Base-by-base conservation (phyloP, 2,329 filamentous ascomycete genomes). In the Aspergillus persii region DNA sequence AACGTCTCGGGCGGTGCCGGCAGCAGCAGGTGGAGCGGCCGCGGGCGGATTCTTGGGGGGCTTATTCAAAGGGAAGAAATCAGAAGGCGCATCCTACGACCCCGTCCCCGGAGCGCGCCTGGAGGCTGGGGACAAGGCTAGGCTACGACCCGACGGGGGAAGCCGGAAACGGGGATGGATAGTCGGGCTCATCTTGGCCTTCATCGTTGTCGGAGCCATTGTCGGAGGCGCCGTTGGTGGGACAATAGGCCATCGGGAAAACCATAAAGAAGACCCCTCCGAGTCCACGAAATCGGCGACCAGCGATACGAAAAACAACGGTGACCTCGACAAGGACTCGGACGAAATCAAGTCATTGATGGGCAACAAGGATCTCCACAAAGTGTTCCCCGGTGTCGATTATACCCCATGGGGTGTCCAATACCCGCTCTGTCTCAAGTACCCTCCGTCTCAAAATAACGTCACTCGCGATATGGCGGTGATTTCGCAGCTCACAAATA, bases 381-480 rank as follows among this genome's bases (percentile, higher is more conserved):
- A 92, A 75, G 92, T 98, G 2, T 98, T 98, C 74, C 91, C 92
- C 0, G 94, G 92, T 29, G 91, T 98, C 77, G 94, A 97, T 76
- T 98, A 98, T 74, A 98, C 94, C 0, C 92, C 94, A 0, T 84
- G 95, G 74, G 92, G 96, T 71, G 87, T 91, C 0, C 93, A 97
- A 75, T 97, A 94, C 68, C 94, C 94, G 2, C 88, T 88, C 44
- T 98, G 94, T 75, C 64, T 93, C 33, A 79, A 83, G 56, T 84
- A 88, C 66, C 90, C 91, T 0, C 90, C 94, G 0, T 93, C 89
- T 36, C 94, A 97, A 73, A 96, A 98, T 79, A 97, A 98, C 72
- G 83, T 98, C 65, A 98, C 95, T 0, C 87, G 91, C 55, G 94
- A 98, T 72, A 80, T 97, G 59, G 94, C 95, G 1, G 88, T 97